Conservation (phyloP, 2,329 filamentous ascomycete genomes). For the Colletotrichum musicola region DNA sequence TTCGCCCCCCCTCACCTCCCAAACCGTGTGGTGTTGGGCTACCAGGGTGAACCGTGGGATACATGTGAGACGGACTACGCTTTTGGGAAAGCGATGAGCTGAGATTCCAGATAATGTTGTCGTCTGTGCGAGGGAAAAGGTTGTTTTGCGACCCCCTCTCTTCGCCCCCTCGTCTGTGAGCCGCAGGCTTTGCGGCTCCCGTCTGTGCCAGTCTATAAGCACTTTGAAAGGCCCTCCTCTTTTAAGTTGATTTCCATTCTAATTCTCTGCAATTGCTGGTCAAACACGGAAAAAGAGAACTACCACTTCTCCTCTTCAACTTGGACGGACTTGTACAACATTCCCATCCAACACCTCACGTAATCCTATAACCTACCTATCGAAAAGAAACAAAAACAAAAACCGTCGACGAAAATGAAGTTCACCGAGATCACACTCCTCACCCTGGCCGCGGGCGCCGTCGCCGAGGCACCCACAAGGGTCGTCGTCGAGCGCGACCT, state of each 20-base stretch:
- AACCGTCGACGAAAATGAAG: constrained; percentile 36
- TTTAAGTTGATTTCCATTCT: neutral
- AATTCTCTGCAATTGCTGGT: constrained; percentile 22
- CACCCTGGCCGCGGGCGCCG: constrained; percentile 37
- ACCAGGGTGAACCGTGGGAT: constrained; percentile 33
- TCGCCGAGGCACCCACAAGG: constrained; percentile 36
- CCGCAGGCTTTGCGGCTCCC: neutral
- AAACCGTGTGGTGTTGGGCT: constrained; percentile 13
- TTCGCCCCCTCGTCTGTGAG: neutral
- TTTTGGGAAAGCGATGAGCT: constrained; percentile 38
- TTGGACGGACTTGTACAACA: constrained; percentile 3
- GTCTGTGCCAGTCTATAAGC: constrained; percentile 38
- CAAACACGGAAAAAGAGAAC: constrained; percentile 26
- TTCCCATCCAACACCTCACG: neutral
- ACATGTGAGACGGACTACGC: constrained; percentile 34
- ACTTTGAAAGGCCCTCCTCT: constrained; percentile 7
- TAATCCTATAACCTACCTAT: neutral
- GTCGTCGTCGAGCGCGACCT: constrained; percentile 38
- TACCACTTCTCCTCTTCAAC: neutral
- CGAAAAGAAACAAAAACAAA: neutral
- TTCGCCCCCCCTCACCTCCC: neutral
- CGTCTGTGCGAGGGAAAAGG: constrained; percentile 35
- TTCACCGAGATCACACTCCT: constrained; percentile 39
- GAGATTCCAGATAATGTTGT: constrained; percentile 31
- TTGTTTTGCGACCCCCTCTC: constrained; percentile 33